phyloP scores from a whole-genome alignment of 768 basidiomycete genomes.

The Tubosaeta brunneosetosa region DNA sequence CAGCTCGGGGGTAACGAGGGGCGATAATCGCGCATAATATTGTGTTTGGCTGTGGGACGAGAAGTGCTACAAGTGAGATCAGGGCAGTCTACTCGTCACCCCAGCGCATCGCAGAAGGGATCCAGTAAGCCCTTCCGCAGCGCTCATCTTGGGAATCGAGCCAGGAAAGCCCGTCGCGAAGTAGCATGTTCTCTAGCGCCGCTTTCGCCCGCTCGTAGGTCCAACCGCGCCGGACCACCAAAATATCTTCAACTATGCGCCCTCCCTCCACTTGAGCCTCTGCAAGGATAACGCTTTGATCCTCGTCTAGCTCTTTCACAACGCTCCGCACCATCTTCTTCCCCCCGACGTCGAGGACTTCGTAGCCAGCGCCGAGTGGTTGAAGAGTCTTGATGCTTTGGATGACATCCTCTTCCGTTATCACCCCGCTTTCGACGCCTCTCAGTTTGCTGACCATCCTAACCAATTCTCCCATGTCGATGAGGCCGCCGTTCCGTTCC shows the following conservation, averaged over 20 bases:
- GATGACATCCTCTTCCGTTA: constrained; percentile 83
- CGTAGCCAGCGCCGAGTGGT: constrained; percentile 89
- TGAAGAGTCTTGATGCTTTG: constrained; percentile 82
- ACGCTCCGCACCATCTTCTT: constrained; percentile 81
- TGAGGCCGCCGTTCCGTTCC: constrained; percentile 87
- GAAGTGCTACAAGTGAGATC: too few relatives aligned
- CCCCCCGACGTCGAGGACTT: constrained; percentile 68
- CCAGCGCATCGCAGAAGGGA: constrained; percentile 86
- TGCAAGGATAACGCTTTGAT: constrained; percentile 79
- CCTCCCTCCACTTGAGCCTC: constrained; percentile 67
- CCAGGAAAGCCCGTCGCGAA: constrained; percentile 92
- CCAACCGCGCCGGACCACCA: constrained; percentile 70
- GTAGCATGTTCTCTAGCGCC: constrained; percentile 85
- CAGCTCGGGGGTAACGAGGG: too few relatives aligned
- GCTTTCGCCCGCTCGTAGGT: constrained; percentile 66
- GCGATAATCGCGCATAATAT: too few relatives aligned
- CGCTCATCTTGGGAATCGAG: constrained; percentile 81
- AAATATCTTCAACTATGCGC: constrained; percentile 56
- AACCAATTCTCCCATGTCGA: constrained; percentile 83
- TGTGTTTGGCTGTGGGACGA: background rate
- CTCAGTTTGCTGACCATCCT: constrained; percentile 73
- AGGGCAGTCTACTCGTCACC: constrained; percentile 41
- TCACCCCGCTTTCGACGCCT: constrained; percentile 57
- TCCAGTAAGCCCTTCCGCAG: constrained; percentile 73
- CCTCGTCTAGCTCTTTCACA: constrained; percentile 86